Evolutionary conservation across 768 basidiomycete genomes (phyloP).

Genomic region (Mycena polygramma): DNA sequence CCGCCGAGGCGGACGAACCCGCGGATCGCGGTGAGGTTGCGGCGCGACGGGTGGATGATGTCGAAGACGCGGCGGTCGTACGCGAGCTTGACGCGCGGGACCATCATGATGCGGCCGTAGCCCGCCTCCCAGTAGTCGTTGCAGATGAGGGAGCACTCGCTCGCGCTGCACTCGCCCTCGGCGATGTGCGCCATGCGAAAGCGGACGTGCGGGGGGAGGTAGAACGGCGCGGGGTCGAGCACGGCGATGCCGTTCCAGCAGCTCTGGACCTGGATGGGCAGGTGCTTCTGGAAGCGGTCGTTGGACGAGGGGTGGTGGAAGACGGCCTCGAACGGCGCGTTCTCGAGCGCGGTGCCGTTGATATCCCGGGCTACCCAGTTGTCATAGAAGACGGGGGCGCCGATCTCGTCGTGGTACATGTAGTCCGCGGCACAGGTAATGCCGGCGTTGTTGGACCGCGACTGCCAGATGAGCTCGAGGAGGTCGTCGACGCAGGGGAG

Average conservation of each 20-base stretch:
- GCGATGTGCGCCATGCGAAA: constrained; percentile 96
- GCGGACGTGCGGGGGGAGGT: constrained; percentile 87
- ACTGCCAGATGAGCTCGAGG: constrained; percentile 98
- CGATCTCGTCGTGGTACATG: constrained; percentile 98
- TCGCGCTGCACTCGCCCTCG: constrained; percentile 94
- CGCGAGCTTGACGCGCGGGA: constrained; percentile 95
- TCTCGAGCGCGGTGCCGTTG: constrained; percentile 98
- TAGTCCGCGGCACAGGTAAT: constrained; percentile 99
- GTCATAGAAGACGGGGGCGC: constrained; percentile 95
- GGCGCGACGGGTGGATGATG: constrained; percentile 90
- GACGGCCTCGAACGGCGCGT: constrained; percentile 94
- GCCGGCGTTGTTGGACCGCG: constrained; percentile 92
- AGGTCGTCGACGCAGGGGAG: constrained; percentile 98
- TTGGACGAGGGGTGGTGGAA: constrained; percentile 88
- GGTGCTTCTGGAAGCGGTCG: constrained; percentile 88
- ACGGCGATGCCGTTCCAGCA: constrained; percentile 99
- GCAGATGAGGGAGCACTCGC: constrained; percentile 96
- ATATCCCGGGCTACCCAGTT: constrained; percentile 99
- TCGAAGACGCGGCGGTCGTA: constrained; percentile 97
- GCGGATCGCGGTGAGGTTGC: constrained; percentile 96
- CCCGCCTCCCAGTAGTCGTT: constrained; percentile 99
- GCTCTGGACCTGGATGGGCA: constrained; percentile 96
- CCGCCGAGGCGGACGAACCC: constrained; percentile 97
- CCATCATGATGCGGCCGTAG: constrained; percentile 98
- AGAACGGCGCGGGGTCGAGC: constrained; percentile 96